Base-by-base conservation (phyloP, 2,329 filamentous ascomycete genomes). In the Hypoxylon sp. region DNA sequence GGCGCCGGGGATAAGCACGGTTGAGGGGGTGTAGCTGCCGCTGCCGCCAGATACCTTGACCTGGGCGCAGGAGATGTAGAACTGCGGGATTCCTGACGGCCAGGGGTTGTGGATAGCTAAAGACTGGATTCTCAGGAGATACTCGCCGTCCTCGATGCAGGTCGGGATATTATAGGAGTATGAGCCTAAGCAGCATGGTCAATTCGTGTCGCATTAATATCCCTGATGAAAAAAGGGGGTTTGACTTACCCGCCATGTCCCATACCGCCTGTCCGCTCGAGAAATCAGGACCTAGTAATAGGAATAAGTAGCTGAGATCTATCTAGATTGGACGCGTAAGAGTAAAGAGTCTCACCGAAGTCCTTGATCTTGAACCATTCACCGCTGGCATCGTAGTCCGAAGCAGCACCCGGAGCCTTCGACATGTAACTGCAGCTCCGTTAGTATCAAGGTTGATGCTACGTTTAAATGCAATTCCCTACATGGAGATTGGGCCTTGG, bases 31-130 rank as follows among this genome's bases (percentile, higher is more conserved):
- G 21, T 67, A 74, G 52, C 70, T 71, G 60, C 71, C 77, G 30
- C 76, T 75, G 41, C 81, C 81, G 29, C 81, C 81, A 0, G 77
- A 76, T n/a, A 84, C 79, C 45, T 78, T 80, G 67, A 84, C 74
- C 66, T 84, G 82, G 0, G 80, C 82, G 69, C 83, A 85, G 55
- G 77, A 79, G 51, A 80, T 75, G 68, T 85, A 84, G 71, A 87
- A 82, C 74, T 81, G 79, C 14, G 81, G 81, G 55, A 79, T 80
- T 14, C 77, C 77, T 3, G 81, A 80, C 1, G 80, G 81, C 63
- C 71, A 78, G 2, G 83, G 83, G 67, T 84, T 83, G 80, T 90
- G 88, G 54, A 90, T 85, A 23, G 85, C 88, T 54, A 90, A 83
- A 56, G 86, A 81, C 77, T 89, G 86, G 74, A 88, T 84, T 39